Base-by-base conservation (phyloP, 371 early-diverging fungal species). In the Syncephalastrum racemosum region DNA sequence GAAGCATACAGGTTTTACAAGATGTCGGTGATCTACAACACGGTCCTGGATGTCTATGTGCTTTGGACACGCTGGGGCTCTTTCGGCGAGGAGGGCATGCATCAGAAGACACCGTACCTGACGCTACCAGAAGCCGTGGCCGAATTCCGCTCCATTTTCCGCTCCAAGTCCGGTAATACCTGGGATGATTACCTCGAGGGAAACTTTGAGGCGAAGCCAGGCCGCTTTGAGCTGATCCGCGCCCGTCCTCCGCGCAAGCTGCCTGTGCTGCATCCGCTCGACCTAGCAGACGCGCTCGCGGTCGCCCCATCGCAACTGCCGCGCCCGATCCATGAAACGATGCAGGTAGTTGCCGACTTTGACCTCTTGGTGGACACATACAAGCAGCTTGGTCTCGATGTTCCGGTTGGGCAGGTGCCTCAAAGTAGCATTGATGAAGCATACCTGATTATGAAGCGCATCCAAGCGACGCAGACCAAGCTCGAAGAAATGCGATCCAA, bases 21-120 rank as follows among this genome's bases (percentile, higher is more conserved):
- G 47, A 55, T 84, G 69, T 81, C 82, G 50, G 68, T 87, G 46
- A 80, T 74, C n/a, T 59, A 70, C 48, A 76, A 76, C 53, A 75
- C 50, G 16, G 47, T 76, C 0, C 59, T 74, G 4, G 75, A 82
- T 52, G 46, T 83, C 1, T 80, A 83, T 58, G 64, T 87, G 23
- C 57, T 87, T 1, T 80, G 77, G 75, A 87, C 83, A 14, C 72
- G 82, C 15, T 87, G 85, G 83, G 87, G 84, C 3, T 54, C 59
- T 1, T 58, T 78, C 46, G 82, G 80, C 16, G 63, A 71, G 43
- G 67, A 63, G 41, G 84, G 84, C 15, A 78, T 78, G 72, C 73
- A 76, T 59, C 87, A 87, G 65, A 75, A 75, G 50, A 84, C 87
- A 12, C 87, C 87, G 0, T 81, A 60, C 55, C 46, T 70, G 25